These are phyloP conservation scores for Pholiota microspora DNA, from an alignment of 768 basidiomycete genomes.

Conservation along the genomic window DNA sequence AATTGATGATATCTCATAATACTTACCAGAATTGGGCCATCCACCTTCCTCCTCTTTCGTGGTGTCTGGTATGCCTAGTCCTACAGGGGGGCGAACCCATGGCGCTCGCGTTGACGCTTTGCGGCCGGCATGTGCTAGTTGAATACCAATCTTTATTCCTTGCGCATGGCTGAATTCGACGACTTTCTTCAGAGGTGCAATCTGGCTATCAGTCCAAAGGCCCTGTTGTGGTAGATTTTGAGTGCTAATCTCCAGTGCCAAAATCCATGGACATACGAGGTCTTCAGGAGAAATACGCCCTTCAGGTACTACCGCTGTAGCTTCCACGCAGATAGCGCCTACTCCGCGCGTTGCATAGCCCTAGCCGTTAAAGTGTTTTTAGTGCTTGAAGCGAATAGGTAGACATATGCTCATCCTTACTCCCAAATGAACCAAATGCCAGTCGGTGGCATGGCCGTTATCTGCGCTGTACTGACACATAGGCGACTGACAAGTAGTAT, in stretches of 20 bases:
- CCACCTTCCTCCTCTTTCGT: slow-evolving; percentile 55
- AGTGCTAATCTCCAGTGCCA: not conserved
- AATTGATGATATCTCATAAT: not conserved
- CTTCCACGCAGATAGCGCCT: slow-evolving; percentile 71
- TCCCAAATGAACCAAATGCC: slow-evolving; percentile 80
- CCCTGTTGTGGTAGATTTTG: slow-evolving; percentile 34
- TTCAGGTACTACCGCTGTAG: slow-evolving; percentile 70
- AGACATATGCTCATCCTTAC: slow-evolving; percentile 34
- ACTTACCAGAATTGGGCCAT: slow-evolving; percentile 64
- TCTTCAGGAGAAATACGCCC: slow-evolving; percentile 79
- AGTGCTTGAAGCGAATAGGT: not conserved
- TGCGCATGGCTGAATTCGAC: slow-evolving; percentile 74
- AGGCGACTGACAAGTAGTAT: slow-evolving; percentile 35
- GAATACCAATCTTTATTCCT: slow-evolving; percentile 70
- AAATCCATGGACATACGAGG: slow-evolving; percentile 37
- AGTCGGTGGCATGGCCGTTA: slow-evolving; percentile 75
- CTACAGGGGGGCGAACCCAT: slow-evolving; percentile 50
- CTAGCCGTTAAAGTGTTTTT: slow-evolving; percentile 22
- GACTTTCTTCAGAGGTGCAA: slow-evolving; percentile 64
- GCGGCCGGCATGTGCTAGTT: slow-evolving; percentile 71
- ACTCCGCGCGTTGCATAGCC: slow-evolving; percentile 70
- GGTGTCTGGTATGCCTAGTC: slow-evolving; percentile 29
- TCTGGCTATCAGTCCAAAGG: slow-evolving; percentile 77
- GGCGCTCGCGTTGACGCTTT: slow-evolving; percentile 74
- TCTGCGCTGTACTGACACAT: slow-evolving; percentile 85